These are phyloP conservation scores for Meyerozyma elateridarum DNA, from an alignment of 1,139 yeast species.

Conservation along the genomic window DNA sequence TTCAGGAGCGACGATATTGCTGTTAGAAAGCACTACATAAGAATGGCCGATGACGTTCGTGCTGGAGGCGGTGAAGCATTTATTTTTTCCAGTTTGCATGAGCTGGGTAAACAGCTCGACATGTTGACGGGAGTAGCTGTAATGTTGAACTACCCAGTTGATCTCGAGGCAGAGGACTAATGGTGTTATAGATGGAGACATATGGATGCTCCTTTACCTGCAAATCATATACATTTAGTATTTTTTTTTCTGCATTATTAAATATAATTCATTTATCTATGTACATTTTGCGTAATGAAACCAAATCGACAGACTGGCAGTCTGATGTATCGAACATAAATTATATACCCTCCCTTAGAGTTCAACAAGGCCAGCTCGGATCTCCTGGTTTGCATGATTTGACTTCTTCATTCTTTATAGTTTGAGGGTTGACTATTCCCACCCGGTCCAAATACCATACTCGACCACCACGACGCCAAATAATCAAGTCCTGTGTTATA, in stretches of 20 bases:
- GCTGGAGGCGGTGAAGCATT: slow-evolving; percentile 71
- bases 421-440: slow-evolving; percentile 16
- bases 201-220: no score
- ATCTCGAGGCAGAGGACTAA: slow-evolving; percentile 74
- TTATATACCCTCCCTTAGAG: slow-evolving; percentile 2
- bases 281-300: no score
- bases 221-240: no score
- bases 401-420: no score
- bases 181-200: no score
- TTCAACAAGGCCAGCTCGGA: no score
- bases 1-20: slow-evolving; percentile 73
- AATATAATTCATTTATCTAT: no score
- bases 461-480: slow-evolving; percentile 53
- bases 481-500: slow-evolving; percentile 57
- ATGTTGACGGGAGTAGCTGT: slow-evolving; percentile 92
- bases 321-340: not conserved
- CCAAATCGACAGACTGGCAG: no score
- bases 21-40: slow-evolving; percentile 64
- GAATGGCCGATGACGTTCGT: slow-evolving; percentile 64
- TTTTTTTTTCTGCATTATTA: no score
- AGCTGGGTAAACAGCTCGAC: slow-evolving; percentile 83
- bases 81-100: slow-evolving; percentile 81
- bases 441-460: slow-evolving; percentile 54
- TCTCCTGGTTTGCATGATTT: no score
- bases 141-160: slow-evolving; percentile 77